phyloP scores from a whole-genome alignment of 2,329 filamentous ascomycete genomes.

The Alternaria arbusti region DNA sequence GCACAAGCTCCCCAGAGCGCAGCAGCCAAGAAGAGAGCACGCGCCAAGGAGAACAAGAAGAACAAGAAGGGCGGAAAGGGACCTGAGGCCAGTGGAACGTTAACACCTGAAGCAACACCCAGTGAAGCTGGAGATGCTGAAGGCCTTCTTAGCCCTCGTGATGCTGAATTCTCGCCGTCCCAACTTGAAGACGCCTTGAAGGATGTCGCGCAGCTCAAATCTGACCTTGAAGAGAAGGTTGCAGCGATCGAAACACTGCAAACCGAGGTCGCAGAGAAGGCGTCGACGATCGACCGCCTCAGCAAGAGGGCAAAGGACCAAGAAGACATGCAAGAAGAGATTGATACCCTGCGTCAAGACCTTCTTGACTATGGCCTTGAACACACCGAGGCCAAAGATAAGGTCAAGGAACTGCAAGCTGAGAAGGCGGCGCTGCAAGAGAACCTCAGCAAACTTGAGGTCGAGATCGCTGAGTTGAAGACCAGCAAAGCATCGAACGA shows the following conservation, averaged over 20 bases:
- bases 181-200: conserved; percentile 40
- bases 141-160: conserved; percentile 40
- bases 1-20: conserved; percentile 39
- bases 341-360: conserved; percentile 82
- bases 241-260: conserved; percentile 41
- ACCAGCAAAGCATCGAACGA: conserved; percentile 55
- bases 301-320: conserved; percentile 74
- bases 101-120: conserved; percentile 42
- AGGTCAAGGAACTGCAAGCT: conserved; percentile 69
- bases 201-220: conserved; percentile 38
- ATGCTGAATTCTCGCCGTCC: conserved; percentile 53
- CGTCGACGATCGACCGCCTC: conserved; percentile 74
- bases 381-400: conserved; percentile 82
- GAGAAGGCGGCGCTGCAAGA: conserved; percentile 72
- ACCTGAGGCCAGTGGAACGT: conserved; percentile 40
- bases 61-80: conserved; percentile 76
- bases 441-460: conserved; percentile 71
- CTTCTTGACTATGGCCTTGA: conserved; percentile 80
- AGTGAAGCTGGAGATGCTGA: conserved; percentile 48
- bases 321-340: conserved; percentile 81
- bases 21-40: conserved; percentile 76
- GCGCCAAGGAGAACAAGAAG: conserved; percentile 74
- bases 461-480: conserved; percentile 67
- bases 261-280: conserved; percentile 59
- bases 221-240: conserved; percentile 46